Evolutionary conservation across 2,329 filamentous ascomycete species (phyloP).

Genomic region (Fusarium nisikadoi): DNA sequence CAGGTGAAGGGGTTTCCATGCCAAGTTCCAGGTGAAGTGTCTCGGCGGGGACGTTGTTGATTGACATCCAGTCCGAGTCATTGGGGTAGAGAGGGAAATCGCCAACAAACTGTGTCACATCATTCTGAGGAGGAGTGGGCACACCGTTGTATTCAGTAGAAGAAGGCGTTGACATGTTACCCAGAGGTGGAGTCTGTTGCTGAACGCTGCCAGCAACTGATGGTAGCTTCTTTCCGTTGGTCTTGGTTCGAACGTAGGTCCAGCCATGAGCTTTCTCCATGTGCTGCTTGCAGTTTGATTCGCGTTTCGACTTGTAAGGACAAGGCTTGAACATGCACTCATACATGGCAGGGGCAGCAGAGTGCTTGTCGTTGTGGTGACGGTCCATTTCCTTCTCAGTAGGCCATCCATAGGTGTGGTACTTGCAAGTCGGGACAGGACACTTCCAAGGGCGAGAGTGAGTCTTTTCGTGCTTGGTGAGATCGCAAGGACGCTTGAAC

Average conservation of each 20-base stretch:
- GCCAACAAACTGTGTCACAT: conserved; percentile 47
- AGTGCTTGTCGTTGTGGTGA: conserved; percentile 97
- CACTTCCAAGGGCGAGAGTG: conserved; percentile 98
- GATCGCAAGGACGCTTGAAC: conserved; percentile 96
- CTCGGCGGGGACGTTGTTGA: conserved; percentile 47
- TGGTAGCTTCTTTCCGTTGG: conserved; percentile 76
- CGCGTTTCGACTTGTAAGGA: conserved; percentile 93
- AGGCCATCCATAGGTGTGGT: conserved; percentile 89
- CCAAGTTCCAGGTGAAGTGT: conserved; percentile 55
- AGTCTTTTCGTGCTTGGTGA: conserved; percentile 98
- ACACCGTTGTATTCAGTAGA: conserved; percentile 62
- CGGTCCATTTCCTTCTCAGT: conserved; percentile 98
- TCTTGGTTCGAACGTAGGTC: conserved; percentile 92
- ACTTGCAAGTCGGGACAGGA: conserved; percentile 83
- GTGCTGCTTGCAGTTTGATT: conserved; percentile 97
- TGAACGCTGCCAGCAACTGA: conserved; percentile 59
- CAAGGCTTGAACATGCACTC: conserved; percentile 86
- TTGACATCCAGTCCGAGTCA: conserved; percentile 58
- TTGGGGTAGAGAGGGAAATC: conserved; percentile 63
- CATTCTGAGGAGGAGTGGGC: conserved; percentile 68
- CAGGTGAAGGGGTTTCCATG: conserved; percentile 54
- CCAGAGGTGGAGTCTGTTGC: conserved; percentile 68
- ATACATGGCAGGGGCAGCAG: conserved; percentile 79
- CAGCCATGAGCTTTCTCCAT: conserved; percentile 97
- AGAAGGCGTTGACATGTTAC: conserved; percentile 71